Evolutionary conservation across 75 land plant genomes (phyloP), one percentile per base, ranked within the genome.

Genomic region (Ceratopteris richardii): DNA sequence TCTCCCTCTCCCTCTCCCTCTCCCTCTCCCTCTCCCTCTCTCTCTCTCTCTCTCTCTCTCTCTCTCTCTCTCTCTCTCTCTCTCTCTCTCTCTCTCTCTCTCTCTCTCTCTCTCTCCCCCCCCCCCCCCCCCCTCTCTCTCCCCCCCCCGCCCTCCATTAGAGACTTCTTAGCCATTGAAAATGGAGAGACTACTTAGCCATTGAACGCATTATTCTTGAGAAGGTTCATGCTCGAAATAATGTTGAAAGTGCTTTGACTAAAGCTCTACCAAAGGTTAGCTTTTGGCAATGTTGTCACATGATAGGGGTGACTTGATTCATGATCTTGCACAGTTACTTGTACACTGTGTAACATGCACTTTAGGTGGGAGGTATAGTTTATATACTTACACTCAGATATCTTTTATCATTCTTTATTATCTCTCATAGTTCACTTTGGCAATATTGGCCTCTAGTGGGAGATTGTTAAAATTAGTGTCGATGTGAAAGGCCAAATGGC

Each of bases 1-100:
- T 67, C 42, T 64, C 74, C 88, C 22, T 84, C 79, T 84, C 84
- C 80, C 56, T 84, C 88, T 24, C 14, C 42, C 42, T 9, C 42
- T 40, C 14, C 42, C 9, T 10, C 9, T 40, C 42, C 14, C 14
- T 14, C 14, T 40, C 42, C 14, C 14, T 14, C 42, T 40, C 42
- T 14, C 14, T 14, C 14, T 40, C 42, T 40, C 14, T 14, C 14
- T 40, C 42, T 40, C 14, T 14, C 14, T 9, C 42, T 14, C 14
- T 14, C 42, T 47, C 51, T 39, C 53, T 41, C 19, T 56, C 67
- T 52, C 29, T 63, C 41, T 29, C 41, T 52, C 14, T 39, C 51
- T 1, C n/a, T 57, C 14, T 14, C 42, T 40, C 42, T 9, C 42
- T 40, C 13, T 40, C 9, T 9, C 42, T 10, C 42, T 40, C 42